Evolutionary conservation across 768 basidiomycete genomes (phyloP).

Genomic region (Trametes coccinea): DNA sequence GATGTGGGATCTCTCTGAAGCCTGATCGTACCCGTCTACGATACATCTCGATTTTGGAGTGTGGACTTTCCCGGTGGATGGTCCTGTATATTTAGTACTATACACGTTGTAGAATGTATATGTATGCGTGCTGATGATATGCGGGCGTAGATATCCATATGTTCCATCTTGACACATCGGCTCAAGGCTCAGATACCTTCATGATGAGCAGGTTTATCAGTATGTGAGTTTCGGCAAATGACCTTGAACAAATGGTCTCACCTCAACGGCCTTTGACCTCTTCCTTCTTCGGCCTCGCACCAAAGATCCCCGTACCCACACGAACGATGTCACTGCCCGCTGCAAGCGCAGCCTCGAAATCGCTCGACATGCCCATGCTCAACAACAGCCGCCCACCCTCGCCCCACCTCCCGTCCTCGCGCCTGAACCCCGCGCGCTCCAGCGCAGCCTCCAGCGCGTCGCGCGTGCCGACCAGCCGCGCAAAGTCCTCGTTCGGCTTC

Average conservation of each 20-base stretch:
- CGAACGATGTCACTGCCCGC: slow-evolving; percentile 87
- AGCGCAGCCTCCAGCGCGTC: slow-evolving; percentile 55
- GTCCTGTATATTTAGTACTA: slow-evolving; percentile 11
- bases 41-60: not conserved
- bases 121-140: not conserved
- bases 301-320: slow-evolving; percentile 91
- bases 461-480: slow-evolving; percentile 61
- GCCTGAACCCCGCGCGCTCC: slow-evolving; percentile 23
- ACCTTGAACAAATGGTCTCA: not conserved
- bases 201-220: too few relatives aligned
- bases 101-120: slow-evolving; percentile 15
- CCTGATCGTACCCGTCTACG: not conserved
- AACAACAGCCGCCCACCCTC: slow-evolving; percentile 55
- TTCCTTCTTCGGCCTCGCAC: slow-evolving; percentile 60
- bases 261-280: slow-evolving; percentile 12
- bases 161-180: not conserved
- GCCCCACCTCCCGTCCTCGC: slow-evolving; percentile 38
- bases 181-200: too few relatives aligned
- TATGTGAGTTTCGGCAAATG: too few relatives aligned
- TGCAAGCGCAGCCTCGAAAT: slow-evolving; percentile 84
- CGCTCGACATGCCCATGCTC: slow-evolving; percentile 98
- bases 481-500: slow-evolving; percentile 73
- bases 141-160: not conserved
- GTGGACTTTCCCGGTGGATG: slow-evolving; percentile 6
- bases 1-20: not conserved